Percentiles rank a stretch among this genome's conserved stretches.
phyloP scores from a whole-genome alignment of 768 basidiomycete genomes.

The Suillus fuscotomentosus region DNA sequence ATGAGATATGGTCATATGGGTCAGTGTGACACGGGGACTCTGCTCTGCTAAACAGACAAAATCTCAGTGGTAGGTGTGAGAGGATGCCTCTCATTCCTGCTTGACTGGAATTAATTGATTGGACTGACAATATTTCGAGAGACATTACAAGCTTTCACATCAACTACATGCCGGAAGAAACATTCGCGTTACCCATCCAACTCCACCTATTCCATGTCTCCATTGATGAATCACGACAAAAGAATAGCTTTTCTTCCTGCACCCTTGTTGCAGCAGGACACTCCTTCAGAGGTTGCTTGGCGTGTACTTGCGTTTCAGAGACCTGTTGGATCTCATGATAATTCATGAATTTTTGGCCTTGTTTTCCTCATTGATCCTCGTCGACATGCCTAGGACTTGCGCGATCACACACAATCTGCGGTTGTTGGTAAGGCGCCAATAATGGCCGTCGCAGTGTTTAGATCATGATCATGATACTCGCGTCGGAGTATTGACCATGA shows the following conservation, averaged over 20 bases:
- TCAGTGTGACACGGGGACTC: conserved; percentile 84
- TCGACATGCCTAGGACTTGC: conserved; percentile 42
- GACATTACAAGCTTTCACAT: conserved; percentile 32
- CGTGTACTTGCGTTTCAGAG: conserved; percentile 41
- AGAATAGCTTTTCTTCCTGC: conserved; percentile 48
- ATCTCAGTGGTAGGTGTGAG: conserved; percentile 60
- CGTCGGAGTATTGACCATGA: neutral
- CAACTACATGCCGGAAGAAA: conserved; percentile 55
- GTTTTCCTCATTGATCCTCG: conserved; percentile 69
- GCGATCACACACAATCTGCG: conserved; percentile 2
- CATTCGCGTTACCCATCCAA: conserved; percentile 45
- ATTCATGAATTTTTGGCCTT: conserved; percentile 62
- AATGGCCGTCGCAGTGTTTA: conserved; percentile 59
- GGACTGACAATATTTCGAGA: neutral
- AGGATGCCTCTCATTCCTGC: conserved; percentile 4
- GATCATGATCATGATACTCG: neutral
- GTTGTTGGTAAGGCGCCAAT: conserved; percentile 50
- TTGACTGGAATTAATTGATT: conserved; percentile 15
- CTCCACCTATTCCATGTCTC: conserved; percentile 45
- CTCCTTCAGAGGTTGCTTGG: conserved; percentile 78
- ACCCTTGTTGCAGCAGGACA: conserved; percentile 74
- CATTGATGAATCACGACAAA: conserved; percentile 41
- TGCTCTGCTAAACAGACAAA: conserved; percentile 61
- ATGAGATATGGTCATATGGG: conserved; percentile 83
- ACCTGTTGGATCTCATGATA: conserved; percentile 1